Conservation (phyloP, 305 asterid genomes). For the Vinca major region DNA sequence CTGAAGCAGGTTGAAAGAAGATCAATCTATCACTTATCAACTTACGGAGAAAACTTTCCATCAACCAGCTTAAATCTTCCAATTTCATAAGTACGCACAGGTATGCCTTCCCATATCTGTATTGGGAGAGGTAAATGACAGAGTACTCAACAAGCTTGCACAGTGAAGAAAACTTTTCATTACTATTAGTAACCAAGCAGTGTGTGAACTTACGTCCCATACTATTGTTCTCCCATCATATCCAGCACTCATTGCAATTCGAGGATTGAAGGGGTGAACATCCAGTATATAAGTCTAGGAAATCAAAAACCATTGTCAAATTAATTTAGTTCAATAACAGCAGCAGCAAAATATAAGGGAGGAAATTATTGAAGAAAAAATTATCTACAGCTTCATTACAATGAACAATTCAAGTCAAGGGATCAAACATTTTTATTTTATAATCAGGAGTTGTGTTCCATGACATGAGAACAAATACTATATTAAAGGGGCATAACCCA, state of each 20-base stretch:
- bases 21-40: conserved; percentile 18
- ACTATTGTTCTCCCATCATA: conserved; percentile 97
- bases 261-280: conserved; percentile 97
- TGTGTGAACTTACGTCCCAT: conserved; percentile 79
- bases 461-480: neutral
- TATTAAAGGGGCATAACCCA: neutral
- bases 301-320: conserved; percentile 8
- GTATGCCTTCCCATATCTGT: conserved; percentile 97
- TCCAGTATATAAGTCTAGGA: conserved; percentile 84
- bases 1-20: conserved; percentile 14
- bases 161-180: conserved; percentile 3
- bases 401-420: neutral
- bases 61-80: conserved; percentile 90
- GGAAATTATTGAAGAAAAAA: neutral
- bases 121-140: conserved; percentile 15
- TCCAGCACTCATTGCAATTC: conserved; percentile 99
- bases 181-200: conserved; percentile 13
- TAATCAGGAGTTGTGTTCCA: neutral
- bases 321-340: neutral
- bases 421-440: neutral
- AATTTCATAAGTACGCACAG: conserved; percentile 72
- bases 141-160: conserved; percentile 8
- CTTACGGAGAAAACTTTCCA: conserved; percentile 98
- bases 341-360: neutral
- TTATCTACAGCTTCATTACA: neutral